phyloP scores from a whole-genome alignment of 2,329 filamentous ascomycete genomes.

The Monilinia laxa region DNA sequence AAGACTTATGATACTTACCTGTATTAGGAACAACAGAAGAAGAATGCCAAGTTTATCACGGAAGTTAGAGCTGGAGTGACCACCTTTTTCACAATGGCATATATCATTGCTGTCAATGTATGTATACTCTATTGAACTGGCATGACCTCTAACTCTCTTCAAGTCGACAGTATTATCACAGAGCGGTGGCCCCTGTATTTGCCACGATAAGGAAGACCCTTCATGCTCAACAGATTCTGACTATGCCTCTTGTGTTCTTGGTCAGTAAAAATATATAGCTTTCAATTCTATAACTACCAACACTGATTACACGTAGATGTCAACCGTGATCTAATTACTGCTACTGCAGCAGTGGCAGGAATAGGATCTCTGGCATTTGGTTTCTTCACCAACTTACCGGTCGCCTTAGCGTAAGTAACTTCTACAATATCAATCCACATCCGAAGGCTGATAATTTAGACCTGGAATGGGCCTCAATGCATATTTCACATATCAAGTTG shows the following conservation, averaged over 20 bases:
- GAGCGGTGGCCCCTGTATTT: conserved; percentile 73
- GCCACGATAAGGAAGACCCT: conserved; percentile 43
- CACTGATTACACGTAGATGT: conserved; percentile 8
- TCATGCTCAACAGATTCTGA: conserved; percentile 39
- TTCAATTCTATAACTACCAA: not conserved
- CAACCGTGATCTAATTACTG: conserved; percentile 69
- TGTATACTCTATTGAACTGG: conserved; percentile 30
- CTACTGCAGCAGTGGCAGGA: conserved; percentile 77
- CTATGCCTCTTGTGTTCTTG: conserved; percentile 47
- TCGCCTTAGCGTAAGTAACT: conserved; percentile 64
- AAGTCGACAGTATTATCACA: conserved; percentile 72
- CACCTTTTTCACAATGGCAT: conserved; percentile 80
- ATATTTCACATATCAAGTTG: conserved; percentile 67
- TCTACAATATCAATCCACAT: not conserved
- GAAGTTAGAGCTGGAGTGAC: conserved; percentile 79
- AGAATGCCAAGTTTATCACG: conserved; percentile 68
- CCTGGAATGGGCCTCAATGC: conserved; percentile 68
- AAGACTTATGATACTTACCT: not conserved
- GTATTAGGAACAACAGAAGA: conserved; percentile 62
- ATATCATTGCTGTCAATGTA: conserved; percentile 75
- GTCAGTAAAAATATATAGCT: conserved; percentile 25
- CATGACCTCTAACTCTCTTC: conserved; percentile 35
- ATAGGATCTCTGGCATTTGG: conserved; percentile 76
- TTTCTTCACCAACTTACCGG: conserved; percentile 76
- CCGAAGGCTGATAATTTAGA: conserved; percentile 41